Evolutionary conservation across 176 grass and related monocot genomes (phyloP).

Genomic region (Luzula sylvatica): DNA sequence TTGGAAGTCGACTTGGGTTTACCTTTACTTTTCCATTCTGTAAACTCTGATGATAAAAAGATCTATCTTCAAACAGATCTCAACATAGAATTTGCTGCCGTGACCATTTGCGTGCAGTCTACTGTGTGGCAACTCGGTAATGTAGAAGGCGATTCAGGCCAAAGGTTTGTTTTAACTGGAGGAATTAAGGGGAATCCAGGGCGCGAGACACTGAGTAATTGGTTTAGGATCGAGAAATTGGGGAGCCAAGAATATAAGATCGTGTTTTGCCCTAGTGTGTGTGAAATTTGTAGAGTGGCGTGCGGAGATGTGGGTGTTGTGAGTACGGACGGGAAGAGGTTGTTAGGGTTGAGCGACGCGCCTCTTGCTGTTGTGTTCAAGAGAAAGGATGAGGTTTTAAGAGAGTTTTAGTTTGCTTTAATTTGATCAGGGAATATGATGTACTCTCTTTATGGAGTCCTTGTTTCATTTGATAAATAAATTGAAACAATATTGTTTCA

Average conservation of each 20-base stretch:
- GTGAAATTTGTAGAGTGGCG: slow-evolving; percentile 5
- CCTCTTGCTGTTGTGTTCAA: slow-evolving; percentile 3
- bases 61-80: slow-evolving; percentile 31
- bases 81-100: slow-evolving; percentile 25
- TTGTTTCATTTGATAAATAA: no score
- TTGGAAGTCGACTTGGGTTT: slow-evolving; percentile 11
- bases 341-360: slow-evolving; percentile 4
- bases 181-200: neutral
- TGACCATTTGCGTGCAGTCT: slow-evolving; percentile 35
- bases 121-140: slow-evolving; percentile 34
- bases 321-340: slow-evolving; percentile 2
- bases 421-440: no score
- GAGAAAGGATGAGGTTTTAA: neutral
- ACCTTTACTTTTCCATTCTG: slow-evolving; percentile 26
- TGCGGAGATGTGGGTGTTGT: slow-evolving; percentile 15
- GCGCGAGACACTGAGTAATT: slow-evolving; percentile 20
- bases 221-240: slow-evolving; percentile 41
- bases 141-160: neutral
- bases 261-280: slow-evolving; percentile 30
- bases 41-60: neutral
- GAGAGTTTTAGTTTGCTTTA: no score
- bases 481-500: no score
- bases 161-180: slow-evolving; percentile 27
- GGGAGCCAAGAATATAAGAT: slow-evolving; percentile 29
- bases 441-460: no score